Evolutionary conservation across 768 basidiomycete genomes (phyloP).

Genomic region (Hericium rajendrae): DNA sequence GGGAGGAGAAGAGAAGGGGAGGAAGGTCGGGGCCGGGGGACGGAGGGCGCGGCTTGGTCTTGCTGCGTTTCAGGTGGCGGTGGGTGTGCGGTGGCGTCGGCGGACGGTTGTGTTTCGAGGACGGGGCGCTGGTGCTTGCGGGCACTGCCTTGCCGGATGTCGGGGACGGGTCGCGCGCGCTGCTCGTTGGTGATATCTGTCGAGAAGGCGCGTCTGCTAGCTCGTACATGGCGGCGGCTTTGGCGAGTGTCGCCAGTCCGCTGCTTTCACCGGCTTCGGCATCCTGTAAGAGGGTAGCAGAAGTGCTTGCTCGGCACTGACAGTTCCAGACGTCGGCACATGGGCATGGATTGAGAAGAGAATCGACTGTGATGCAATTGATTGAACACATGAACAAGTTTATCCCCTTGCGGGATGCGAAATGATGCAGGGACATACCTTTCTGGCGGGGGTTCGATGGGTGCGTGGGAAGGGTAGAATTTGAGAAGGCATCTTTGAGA

Average conservation of each 20-base stretch:
- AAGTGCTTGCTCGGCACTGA: constrained; percentile 2
- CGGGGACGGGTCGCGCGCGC: not conserved
- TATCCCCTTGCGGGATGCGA: not conserved
- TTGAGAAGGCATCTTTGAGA: constrained; percentile 9
- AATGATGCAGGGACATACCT: constrained; percentile 2
- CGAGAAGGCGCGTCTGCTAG: not conserved
- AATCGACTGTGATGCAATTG: constrained; percentile 4
- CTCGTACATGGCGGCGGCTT: constrained; percentile 7
- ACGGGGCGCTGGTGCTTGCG: not conserved
- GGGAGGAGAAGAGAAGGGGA: constrained; percentile 9
- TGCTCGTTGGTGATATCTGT: not conserved
- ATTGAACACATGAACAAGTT: no score
- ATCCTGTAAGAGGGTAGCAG: constrained; percentile 1
- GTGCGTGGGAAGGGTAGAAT: not conserved
- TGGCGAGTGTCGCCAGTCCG: constrained; percentile 12
- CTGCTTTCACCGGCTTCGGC: not conserved
- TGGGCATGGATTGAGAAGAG: constrained; percentile 13
- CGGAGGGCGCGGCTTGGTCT: not conserved
- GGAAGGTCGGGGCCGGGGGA: constrained; percentile 11
- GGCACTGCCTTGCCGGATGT: not conserved
- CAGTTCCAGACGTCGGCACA: constrained; percentile 11
- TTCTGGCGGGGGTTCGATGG: constrained; percentile 13
- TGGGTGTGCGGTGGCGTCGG: not conserved
- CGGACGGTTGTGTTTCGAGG: not conserved
- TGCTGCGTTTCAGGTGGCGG: not conserved